These are phyloP conservation scores for Carex pumila DNA, from an alignment of 176 grass and related monocot genomes.

Conservation along the genomic window DNA sequence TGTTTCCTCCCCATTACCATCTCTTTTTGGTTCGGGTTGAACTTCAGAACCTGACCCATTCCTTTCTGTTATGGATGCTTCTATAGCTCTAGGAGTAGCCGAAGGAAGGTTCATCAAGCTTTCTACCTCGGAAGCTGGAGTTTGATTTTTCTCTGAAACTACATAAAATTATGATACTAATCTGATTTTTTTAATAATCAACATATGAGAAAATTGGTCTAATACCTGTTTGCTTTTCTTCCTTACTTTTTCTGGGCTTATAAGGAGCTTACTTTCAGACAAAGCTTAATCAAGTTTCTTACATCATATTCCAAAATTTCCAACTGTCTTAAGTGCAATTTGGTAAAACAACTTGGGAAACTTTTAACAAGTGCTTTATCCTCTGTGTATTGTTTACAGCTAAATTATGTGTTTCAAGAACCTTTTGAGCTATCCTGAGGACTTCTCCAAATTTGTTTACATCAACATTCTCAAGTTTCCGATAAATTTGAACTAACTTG, in stretches of 20 bases:
- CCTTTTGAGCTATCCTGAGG: not conserved
- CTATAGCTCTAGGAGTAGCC: not conserved
- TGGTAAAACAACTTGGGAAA: not conserved
- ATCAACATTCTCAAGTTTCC: not conserved
- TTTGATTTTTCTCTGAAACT: not conserved
- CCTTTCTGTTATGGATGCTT: not conserved
- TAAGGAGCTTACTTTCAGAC: not conserved
- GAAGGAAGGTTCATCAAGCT: not conserved
- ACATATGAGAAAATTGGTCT: not conserved
- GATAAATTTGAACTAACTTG: not conserved
- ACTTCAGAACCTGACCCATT: conserved; percentile 16
- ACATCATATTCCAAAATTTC: not conserved
- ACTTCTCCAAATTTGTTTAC: not conserved
- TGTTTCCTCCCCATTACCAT: conserved; percentile 45
- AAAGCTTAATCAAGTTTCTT: not conserved
- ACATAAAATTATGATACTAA: not conserved
- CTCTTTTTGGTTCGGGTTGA: conserved; percentile 31
- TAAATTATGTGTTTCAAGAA: not conserved
- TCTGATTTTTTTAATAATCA: not conserved
- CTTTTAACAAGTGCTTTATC: not conserved
- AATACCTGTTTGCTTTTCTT: not conserved
- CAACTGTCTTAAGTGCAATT: not conserved
- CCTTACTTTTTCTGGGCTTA: not conserved
- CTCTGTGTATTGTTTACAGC: not conserved
- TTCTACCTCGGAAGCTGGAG: not conserved